These are phyloP conservation scores for Phytophthora lateralis DNA, from an alignment of 352 stramenopile species.

Conservation along the genomic window DNA sequence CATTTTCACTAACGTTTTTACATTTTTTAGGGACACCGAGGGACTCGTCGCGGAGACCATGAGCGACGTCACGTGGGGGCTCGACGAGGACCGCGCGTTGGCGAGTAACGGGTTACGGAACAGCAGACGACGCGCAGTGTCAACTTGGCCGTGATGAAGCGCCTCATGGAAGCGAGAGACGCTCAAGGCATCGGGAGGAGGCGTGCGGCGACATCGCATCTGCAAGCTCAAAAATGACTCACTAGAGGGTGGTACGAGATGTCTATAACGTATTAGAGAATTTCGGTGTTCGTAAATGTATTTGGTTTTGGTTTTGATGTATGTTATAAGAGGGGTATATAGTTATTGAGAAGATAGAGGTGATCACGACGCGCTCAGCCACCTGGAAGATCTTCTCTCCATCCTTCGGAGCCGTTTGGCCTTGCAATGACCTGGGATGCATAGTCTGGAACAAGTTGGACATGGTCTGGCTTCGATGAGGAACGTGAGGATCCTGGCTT, in stretches of 20 bases:
- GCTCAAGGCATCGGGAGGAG: constrained; percentile 2
- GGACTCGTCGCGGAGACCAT: constrained; percentile 23
- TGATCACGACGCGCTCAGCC: background rate
- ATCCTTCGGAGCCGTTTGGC: constrained; percentile 22
- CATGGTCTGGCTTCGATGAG: constrained; percentile 25
- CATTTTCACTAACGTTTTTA: constrained; percentile 26
- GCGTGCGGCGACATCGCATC: constrained; percentile 20
- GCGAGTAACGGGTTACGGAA: constrained; percentile 22
- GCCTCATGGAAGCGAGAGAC: constrained; percentile 32
- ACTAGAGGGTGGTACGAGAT: constrained; percentile 4
- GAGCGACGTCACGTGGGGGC: constrained; percentile 26
- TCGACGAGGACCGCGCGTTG: constrained; percentile 18
- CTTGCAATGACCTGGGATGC: constrained; percentile 25
- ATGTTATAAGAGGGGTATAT: too few species aligned
- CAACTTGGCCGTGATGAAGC: constrained; percentile 13
- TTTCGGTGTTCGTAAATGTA: too few species aligned
- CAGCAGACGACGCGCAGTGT: constrained; percentile 24
- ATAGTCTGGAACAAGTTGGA: constrained; percentile 14
- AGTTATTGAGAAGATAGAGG: background rate
- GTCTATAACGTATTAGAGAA: too few species aligned
- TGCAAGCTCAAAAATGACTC: constrained; percentile 6
- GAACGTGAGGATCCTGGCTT: constrained; percentile 18
- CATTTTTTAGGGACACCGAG: constrained; percentile 1
- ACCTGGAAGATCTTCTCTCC: constrained; percentile 14
- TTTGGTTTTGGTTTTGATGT: too few species aligned